Base-by-base conservation (phyloP, 805 yeast genomes). In the Groenewaldozyma salmanticensis region DNA sequence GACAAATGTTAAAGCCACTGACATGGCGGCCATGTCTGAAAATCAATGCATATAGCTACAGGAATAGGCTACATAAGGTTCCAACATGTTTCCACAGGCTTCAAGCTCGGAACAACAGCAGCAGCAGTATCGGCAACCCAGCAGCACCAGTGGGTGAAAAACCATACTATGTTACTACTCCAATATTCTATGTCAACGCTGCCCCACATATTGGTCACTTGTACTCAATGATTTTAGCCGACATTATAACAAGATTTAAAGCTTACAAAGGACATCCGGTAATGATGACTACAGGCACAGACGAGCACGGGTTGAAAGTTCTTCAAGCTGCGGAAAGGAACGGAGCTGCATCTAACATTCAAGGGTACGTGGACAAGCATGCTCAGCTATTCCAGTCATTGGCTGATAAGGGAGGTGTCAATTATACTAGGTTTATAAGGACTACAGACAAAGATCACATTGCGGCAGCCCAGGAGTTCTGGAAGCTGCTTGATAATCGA, bases 151-250 rank as follows among this genome's bases (percentile, higher is more conserved):
- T 21, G 15, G 20, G 15, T 13, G n/a, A 38, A 9, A 58, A 58
- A 40, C 57, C 60, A 7, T 59, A 35, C 40, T 84, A 77, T 50
- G 66, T 81, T 13, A 86, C 96, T 1, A 81, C 96, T 0, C 98
- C 98, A 0, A 92, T 92, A 20, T 92, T 88, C 61, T 92, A 92
- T 60, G 96, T 94, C 42, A 92, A 92, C 66, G 97, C 97, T 18
- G 70, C 73, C 38, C 98, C 98, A 2, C 98, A 92, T 62, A 59
- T 92, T 41, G 98, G 98, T 3, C 98, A 92, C 59, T 66, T 86
- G 32, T 87, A 92, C 58, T 76, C 95, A 3, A 82, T 87, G 83
- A 67, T 86, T 1, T 61, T 92, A 35, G 78, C 88, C 38, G 98
- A 92, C 61, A 79, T 79, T 1, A 67, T 79, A 38, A 73, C 70